Conservation (phyloP, 164 flowering plant species). For the Kingdonia uniflora region DNA sequence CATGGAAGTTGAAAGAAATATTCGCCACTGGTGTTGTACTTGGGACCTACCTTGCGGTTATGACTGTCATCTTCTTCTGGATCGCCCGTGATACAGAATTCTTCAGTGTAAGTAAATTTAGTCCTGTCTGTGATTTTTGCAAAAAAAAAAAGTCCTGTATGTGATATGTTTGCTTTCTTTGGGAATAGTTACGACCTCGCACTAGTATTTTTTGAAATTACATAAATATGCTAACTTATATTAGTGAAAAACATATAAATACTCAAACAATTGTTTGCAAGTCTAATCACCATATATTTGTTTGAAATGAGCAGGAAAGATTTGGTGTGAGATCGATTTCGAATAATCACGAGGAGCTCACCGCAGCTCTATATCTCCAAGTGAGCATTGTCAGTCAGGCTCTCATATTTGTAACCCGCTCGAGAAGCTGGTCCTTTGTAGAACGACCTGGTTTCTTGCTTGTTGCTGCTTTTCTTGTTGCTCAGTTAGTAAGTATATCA, state of each 20-base stretch:
- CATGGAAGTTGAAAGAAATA: slow-evolving; percentile 4
- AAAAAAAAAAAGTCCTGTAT: no score
- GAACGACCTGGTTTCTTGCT: slow-evolving; percentile 24
- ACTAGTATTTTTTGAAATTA: no score
- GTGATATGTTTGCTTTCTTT: no score
- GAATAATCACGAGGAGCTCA: slow-evolving; percentile 14
- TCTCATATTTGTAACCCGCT: slow-evolving; percentile 22
- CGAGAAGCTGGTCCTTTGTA: slow-evolving; percentile 22
- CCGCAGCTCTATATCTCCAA: slow-evolving; percentile 21
- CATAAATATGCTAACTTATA: no score
- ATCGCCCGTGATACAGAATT: not conserved
- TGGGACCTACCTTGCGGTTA: slow-evolving; percentile 1
- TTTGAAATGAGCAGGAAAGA: slow-evolving; percentile 12
- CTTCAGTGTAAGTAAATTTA: slow-evolving; percentile 18
- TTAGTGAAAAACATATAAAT: no score
- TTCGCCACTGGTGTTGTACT: slow-evolving; percentile 5
- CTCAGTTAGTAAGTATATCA: slow-evolving; percentile 15
- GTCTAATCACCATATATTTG: no score
- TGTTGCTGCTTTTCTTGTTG: slow-evolving; percentile 13
- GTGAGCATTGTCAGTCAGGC: slow-evolving; percentile 26
- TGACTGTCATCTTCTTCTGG: slow-evolving; percentile 4
- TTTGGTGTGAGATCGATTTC: slow-evolving; percentile 19
- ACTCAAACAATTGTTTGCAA: no score
- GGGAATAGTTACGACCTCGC: no score
- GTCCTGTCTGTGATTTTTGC: no score